A percentile compares a stretch with the other conserved stretches of the same genome.
Conservation (phyloP, 1,139 yeast species). For the Nakaseomyces sp. region DNA sequence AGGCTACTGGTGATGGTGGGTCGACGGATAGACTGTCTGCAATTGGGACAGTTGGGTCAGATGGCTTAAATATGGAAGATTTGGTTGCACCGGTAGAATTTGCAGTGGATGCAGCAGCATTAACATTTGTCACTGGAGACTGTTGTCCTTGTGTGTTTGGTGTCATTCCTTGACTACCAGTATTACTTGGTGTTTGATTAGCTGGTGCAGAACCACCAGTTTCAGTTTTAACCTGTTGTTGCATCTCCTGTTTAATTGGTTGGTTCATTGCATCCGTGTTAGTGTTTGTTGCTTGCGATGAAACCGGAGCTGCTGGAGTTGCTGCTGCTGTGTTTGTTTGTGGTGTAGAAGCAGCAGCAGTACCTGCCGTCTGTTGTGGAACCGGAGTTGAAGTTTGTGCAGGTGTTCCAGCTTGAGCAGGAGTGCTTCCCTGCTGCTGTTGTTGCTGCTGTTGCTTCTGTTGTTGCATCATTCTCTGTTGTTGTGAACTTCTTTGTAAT, state of each 20-base stretch:
- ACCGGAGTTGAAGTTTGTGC: constrained; percentile 6
- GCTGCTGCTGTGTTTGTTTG: constrained; percentile 10
- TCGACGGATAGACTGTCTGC: constrained; percentile 59
- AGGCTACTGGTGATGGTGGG: constrained; percentile 53
- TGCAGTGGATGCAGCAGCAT: constrained; percentile 35
- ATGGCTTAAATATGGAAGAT: constrained; percentile 48
- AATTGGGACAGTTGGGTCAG: constrained; percentile 67
- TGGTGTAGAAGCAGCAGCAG: constrained; percentile 10
- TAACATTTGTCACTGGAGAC: constrained; percentile 34
- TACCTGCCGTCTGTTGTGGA: constrained; percentile 1
- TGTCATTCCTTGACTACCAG: constrained; percentile 8
- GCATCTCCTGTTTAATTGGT: constrained; percentile 11
- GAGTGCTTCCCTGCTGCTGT: too few species aligned
- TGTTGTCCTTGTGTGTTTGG: constrained; percentile 17
- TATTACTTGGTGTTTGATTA: constrained; percentile 15
- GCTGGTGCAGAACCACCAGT: constrained; percentile 9
- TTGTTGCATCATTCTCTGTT: constrained; percentile 21
- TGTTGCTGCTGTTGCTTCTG: constrained; percentile 18
- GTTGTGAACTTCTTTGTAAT: constrained; percentile 26
- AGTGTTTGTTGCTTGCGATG: too few species aligned
- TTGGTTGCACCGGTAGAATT: constrained; percentile 27
- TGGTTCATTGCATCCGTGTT: constrained; percentile 13
- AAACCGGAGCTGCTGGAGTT: constrained; percentile 15
- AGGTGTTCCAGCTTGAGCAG: constrained; percentile 10
- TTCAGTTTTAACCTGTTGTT: neutral